A percentile compares a stretch with the other conserved stretches of the same genome.
Evolutionary conservation across 2,329 filamentous ascomycete species (phyloP).

Genomic region (Penicillium sp.): DNA sequence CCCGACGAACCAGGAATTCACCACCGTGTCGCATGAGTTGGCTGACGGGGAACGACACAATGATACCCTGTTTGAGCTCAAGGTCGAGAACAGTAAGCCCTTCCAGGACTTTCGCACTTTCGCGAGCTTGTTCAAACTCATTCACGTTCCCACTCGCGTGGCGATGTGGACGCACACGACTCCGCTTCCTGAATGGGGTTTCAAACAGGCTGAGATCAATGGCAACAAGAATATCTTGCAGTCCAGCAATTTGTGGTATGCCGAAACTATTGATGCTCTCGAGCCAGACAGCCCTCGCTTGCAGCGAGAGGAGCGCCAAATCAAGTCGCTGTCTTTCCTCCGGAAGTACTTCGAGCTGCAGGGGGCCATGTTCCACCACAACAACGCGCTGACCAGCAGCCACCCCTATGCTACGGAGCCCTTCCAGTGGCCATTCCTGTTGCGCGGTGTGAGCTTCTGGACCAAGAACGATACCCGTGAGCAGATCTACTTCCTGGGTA

Average conservation of each 20-base stretch:
- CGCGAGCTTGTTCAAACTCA: slow-evolving; percentile 89
- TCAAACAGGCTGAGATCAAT: slow-evolving; percentile 98
- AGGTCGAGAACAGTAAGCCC: slow-evolving; percentile 79
- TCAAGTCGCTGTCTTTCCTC: slow-evolving; percentile 83
- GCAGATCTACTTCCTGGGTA: slow-evolving; percentile 98
- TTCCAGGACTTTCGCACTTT: slow-evolving; percentile 84
- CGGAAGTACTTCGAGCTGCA: slow-evolving; percentile 96
- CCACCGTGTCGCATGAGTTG: slow-evolving; percentile 70
- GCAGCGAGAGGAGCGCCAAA: slow-evolving; percentile 69
- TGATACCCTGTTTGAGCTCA: slow-evolving; percentile 90
- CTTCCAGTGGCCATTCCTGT: slow-evolving; percentile 95
- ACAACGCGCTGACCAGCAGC: slow-evolving; percentile 94
- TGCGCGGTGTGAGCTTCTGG: slow-evolving; percentile 98
- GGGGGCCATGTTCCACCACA: slow-evolving; percentile 98
- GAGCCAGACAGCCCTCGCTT: slow-evolving; percentile 69
- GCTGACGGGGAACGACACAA: slow-evolving; percentile 72
- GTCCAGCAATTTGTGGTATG: slow-evolving; percentile 89
- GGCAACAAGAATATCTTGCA: slow-evolving; percentile 94
- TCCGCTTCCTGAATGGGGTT: slow-evolving; percentile 94
- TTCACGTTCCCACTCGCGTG: slow-evolving; percentile 92
- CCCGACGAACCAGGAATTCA: slow-evolving; percentile 98
- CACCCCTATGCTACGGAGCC: slow-evolving; percentile 94
- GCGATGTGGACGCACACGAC: slow-evolving; percentile 98
- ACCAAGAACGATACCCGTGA: slow-evolving; percentile 90
- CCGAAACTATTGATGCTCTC: slow-evolving; percentile 85